Percentiles rank a stretch among this genome's conserved stretches.
Evolutionary conservation across 768 basidiomycete genomes (phyloP).

Genomic region (Symmetrospora coprosmae): DNA sequence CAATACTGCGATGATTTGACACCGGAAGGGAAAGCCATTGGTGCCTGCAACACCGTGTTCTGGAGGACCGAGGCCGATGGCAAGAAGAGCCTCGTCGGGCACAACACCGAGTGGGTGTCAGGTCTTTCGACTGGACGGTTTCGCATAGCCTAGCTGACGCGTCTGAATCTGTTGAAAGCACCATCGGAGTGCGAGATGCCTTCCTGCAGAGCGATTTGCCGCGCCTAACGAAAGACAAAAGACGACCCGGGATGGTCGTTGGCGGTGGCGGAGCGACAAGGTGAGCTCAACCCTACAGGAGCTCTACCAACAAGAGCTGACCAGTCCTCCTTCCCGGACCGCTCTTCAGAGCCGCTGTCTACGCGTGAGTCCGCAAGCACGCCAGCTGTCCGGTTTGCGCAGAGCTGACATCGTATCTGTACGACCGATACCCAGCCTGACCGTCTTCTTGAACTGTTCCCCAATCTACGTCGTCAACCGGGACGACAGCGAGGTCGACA

Average conservation of each 20-base stretch:
- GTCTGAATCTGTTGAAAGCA: background rate
- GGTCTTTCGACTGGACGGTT: background rate
- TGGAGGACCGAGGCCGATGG: constrained; percentile 18
- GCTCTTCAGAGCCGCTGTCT: constrained; percentile 28
- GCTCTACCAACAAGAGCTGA: too few relatives aligned
- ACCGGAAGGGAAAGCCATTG: constrained; percentile 28
- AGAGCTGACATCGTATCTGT: too few relatives aligned
- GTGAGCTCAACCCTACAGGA: constrained; percentile 20
- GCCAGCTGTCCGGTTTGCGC: too few relatives aligned
- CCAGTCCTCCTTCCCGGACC: too few relatives aligned
- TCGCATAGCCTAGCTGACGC: background rate
- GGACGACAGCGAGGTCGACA: constrained; percentile 29
- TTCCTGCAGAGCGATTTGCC: constrained; percentile 22
- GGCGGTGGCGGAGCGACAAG: constrained; percentile 31
- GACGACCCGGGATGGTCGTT: constrained; percentile 26
- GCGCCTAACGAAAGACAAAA: constrained; percentile 24
- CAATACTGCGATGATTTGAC: constrained; percentile 27
- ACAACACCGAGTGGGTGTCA: constrained; percentile 30
- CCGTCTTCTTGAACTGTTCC: constrained; percentile 24
- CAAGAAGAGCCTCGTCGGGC: constrained; percentile 27
- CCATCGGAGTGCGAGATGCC: constrained; percentile 24
- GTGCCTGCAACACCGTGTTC: constrained; percentile 29
- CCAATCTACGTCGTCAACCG: constrained; percentile 34
- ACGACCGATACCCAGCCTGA: too few relatives aligned
- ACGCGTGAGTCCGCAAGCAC: too few relatives aligned